Conservation (phyloP, 1,284 basidiomycete genomes). For the Thelephora terrestris region DNA sequence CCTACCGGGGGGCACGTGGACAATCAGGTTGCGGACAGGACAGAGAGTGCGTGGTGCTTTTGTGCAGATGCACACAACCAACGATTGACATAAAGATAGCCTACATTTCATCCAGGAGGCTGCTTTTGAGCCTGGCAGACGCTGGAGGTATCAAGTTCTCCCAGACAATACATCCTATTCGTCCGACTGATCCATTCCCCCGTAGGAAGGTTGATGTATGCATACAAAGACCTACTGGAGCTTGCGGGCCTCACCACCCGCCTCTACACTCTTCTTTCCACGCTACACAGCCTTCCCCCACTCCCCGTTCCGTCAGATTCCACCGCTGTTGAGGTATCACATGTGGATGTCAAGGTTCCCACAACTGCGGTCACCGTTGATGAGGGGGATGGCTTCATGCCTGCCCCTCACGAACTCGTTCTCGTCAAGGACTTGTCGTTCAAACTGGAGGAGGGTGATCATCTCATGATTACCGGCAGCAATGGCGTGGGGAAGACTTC, state of each 20-base stretch:
- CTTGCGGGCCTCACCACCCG: conserved; percentile 88
- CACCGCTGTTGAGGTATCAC: conserved; percentile 36
- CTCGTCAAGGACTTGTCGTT: conserved; percentile 72
- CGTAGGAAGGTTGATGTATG: conserved; percentile 75
- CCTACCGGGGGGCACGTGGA: conserved; percentile 8
- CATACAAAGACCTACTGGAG: conserved; percentile 87
- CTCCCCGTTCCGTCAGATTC: conserved; percentile 29
- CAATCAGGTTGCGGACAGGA: conserved; percentile 20
- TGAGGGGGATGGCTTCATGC: conserved; percentile 21
- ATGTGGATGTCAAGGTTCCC: conserved; percentile 70
- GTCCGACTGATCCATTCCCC: neutral
- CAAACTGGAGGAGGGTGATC: conserved; percentile 69
- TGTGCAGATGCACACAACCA: no score
- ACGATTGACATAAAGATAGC: conserved; percentile 30
- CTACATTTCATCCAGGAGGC: conserved; percentile 94
- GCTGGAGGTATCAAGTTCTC: conserved; percentile 50
- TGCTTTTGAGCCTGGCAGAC: conserved; percentile 88
- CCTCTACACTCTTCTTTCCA: conserved; percentile 81
- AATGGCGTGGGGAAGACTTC: conserved; percentile 94
- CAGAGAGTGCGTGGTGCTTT: conserved; percentile 32
- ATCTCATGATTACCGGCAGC: conserved; percentile 89
- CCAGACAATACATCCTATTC: neutral
- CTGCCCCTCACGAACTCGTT: conserved; percentile 31
- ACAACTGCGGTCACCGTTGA: conserved; percentile 28
- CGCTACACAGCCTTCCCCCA: conserved; percentile 64